phyloP scores from a whole-genome alignment of 2,329 filamentous ascomycete species.

The Xylariaceae sp. region DNA sequence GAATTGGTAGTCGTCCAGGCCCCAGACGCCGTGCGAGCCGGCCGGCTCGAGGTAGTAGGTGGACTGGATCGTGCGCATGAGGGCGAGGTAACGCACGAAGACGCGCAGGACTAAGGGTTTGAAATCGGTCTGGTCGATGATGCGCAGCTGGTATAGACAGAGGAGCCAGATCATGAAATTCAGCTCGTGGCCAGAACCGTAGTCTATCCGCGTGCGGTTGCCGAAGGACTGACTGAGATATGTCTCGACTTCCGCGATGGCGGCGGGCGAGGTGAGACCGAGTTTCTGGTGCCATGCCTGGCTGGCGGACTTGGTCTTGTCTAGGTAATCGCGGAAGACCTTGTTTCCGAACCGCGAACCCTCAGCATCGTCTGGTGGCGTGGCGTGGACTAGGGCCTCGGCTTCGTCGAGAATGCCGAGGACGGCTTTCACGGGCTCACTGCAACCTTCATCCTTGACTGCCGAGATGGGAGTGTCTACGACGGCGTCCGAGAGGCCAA shows the following conservation, averaged over 20 bases:
- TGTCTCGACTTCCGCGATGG: slow-evolving; percentile 65
- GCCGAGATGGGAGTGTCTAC: slow-evolving; percentile 62
- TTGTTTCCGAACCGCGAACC: slow-evolving; percentile 95
- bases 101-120: slow-evolving; percentile 67
- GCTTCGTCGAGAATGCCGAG: slow-evolving; percentile 65
- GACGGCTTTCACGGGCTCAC: slow-evolving; percentile 57
- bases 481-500: slow-evolving; percentile 77
- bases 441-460: slow-evolving; percentile 49
- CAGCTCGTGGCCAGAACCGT: slow-evolving; percentile 93
- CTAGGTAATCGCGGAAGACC: slow-evolving; percentile 76
- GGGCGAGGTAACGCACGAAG: slow-evolving; percentile 72
- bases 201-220: slow-evolving; percentile 83
- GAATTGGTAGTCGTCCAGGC: slow-evolving; percentile 95
- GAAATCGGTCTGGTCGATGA: slow-evolving; percentile 63
- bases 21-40: slow-evolving; percentile 96
- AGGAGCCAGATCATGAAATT: slow-evolving; percentile 97
- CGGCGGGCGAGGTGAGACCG: slow-evolving; percentile 45
- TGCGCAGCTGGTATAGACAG: slow-evolving; percentile 75
- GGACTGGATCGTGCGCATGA: slow-evolving; percentile 84
- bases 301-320: slow-evolving; percentile 54
- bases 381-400: slow-evolving; percentile 58
- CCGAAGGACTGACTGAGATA: slow-evolving; percentile 84
- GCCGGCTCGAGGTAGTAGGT: slow-evolving; percentile 97
- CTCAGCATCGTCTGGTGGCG: slow-evolving; percentile 77
- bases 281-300: slow-evolving; percentile 59